Evolutionary conservation across 306 rosid genomes (phyloP).

Genomic region (Acacia crassicarpa): DNA sequence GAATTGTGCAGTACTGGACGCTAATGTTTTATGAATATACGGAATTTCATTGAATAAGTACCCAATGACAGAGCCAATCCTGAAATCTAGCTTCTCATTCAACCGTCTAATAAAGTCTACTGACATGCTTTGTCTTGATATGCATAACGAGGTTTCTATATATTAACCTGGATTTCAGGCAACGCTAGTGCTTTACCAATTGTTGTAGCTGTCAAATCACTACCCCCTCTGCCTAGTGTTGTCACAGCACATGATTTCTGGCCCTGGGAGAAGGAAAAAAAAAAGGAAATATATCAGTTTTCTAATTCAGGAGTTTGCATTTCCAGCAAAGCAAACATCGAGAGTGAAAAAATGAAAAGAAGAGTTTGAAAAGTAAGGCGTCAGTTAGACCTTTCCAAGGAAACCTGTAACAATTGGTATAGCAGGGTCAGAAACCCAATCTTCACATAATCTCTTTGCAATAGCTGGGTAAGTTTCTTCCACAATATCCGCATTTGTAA

Average conservation of each 20-base stretch:
- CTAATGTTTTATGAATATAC: not conserved
- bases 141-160: conserved; percentile 12
- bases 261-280: conserved; percentile 56
- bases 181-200: conserved; percentile 89
- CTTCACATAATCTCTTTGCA: conserved; percentile 73
- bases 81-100: conserved; percentile 2
- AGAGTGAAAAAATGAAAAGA: not conserved
- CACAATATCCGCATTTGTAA: conserved; percentile 95
- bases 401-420: conserved; percentile 94
- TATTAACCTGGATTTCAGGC: conserved; percentile 86
- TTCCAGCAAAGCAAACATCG: conserved; percentile 21
- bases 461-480: conserved; percentile 96
- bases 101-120: conserved; percentile 11
- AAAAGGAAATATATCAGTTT: not conserved
- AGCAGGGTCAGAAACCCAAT: conserved; percentile 82
- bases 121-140: not conserved
- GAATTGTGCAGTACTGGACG: not conserved
- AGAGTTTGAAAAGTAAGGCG: conserved; percentile 28
- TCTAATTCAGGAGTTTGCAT: conserved; percentile 4
- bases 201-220: conserved; percentile 95
- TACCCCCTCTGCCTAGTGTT: conserved; percentile 96
- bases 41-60: conserved; percentile 25
- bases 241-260: conserved; percentile 94
- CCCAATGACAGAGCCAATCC: conserved; percentile 19
- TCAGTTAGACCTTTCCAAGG: conserved; percentile 79